Conservation (phyloP, 2,329 filamentous ascomycete species). For the Fusarium nanum region DNA sequence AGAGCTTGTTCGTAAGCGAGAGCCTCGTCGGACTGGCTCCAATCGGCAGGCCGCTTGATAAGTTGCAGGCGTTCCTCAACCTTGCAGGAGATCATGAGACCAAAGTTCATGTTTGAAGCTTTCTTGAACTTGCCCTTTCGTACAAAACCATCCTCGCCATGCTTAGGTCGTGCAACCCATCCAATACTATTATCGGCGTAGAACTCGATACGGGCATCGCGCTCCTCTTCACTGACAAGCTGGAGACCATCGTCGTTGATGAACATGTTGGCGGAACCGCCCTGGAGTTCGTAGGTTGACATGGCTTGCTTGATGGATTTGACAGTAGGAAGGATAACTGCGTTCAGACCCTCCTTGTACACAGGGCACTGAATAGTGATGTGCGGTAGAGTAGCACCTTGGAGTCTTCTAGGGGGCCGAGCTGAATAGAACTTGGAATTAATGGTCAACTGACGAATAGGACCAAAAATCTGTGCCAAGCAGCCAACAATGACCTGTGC, state of each 20-base stretch:
- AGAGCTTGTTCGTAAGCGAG: conserved; percentile 74
- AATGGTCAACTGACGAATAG: conserved; percentile 75
- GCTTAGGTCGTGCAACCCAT: conserved; percentile 74
- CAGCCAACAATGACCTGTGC: conserved; percentile 82
- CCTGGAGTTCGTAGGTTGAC: conserved; percentile 80
- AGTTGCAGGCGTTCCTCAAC: conserved; percentile 75
- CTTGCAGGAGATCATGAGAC: conserved; percentile 73
- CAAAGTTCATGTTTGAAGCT: conserved; percentile 80
- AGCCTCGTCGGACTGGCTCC: conserved; percentile 77
- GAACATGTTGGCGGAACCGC: conserved; percentile 82
- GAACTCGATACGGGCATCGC: conserved; percentile 72
- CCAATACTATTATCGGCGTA: conserved; percentile 77
- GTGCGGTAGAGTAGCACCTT: conserved; percentile 70
- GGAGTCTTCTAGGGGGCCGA: conserved; percentile 71
- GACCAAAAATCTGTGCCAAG: conserved; percentile 79
- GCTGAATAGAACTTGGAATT: conserved; percentile 90
- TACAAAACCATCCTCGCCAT: conserved; percentile 71
- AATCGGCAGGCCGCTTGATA: conserved; percentile 68
- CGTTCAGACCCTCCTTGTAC: conserved; percentile 83
- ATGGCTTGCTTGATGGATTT: conserved; percentile 82
- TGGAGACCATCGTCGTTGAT: conserved; percentile 82
- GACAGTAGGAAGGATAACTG: conserved; percentile 81
- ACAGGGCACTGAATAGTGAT: conserved; percentile 88
- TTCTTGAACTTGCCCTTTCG: conserved; percentile 76
- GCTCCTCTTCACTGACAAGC: conserved; percentile 71